Base-by-base conservation (phyloP, 2,329 filamentous ascomycete genomes). In the Thielaviopsis punctulata region DNA sequence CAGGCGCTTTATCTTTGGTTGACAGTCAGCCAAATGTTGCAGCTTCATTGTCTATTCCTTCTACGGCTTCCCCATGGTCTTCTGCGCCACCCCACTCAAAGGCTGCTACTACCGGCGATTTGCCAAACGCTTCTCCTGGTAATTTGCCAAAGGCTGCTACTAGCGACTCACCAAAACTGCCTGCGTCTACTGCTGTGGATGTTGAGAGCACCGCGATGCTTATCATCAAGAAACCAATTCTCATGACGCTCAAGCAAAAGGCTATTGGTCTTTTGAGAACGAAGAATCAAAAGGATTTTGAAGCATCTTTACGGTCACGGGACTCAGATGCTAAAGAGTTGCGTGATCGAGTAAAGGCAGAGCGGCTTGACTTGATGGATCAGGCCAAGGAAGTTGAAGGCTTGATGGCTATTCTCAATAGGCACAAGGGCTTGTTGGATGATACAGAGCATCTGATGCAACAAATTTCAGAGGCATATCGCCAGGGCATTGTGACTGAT, bases 381-480 rank as follows among this genome's bases (percentile, higher is more conserved):
- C 71, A 75, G 54, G 68, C 72, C 54, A 65, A 68, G 47, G 65
- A 66, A 13, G 58, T 77, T 19, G 63, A 69, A 27, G 59, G 63
- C 10, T 61, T 77, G 2, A 60, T 62, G 15, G 62, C 58, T 8
- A 66, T 71, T n/a, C 62, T 72, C 52, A 64, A 67, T 21, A 62
- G 64, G 2, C 73, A 72, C 54, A 63, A 64, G 45, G 59, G 63
- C 2, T 61, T 77, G 12, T 63, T 63, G 41, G 62, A 62, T 15
- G 68, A 71, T 56, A 68, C 68, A 45, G 69, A 77, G 54, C 60
- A 64, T 5, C 61, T 79, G 21, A 65, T 73, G 0, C 62, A 68
- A 46, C 64, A 68, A 49, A 69, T 79, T 48, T 66, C 68, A 2
- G 64, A 72, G 53, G 71, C 71, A 0, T 79, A 77, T 55, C 68